A percentile compares a stretch with the other conserved stretches of the same genome.
Evolutionary conservation across 345 rosid species (phyloP).

Genomic region (Eucalyptus albens): DNA sequence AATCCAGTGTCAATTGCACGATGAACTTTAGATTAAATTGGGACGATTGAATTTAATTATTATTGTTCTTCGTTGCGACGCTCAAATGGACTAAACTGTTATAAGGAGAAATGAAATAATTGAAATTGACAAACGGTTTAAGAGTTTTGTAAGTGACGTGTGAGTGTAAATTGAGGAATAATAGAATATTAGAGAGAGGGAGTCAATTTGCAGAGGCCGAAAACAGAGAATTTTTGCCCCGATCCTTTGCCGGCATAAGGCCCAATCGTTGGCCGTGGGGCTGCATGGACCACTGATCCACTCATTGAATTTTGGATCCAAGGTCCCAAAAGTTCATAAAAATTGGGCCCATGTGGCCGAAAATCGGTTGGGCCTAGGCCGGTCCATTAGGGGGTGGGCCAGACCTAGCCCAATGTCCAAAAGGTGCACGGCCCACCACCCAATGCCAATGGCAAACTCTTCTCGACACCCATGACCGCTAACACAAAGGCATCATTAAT

Average conservation of each 20-base stretch:
- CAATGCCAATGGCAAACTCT: neutral
- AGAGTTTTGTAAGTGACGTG: neutral
- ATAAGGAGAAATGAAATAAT: neutral
- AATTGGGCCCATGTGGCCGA: neutral
- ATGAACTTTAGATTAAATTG: too few relatives aligned
- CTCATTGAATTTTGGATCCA: neutral
- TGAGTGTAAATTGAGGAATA: neutral
- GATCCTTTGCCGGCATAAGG: neutral
- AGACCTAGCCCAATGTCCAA: neutral
- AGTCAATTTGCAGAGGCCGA: neutral
- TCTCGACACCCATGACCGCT: neutral
- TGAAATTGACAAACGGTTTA: too few relatives aligned
- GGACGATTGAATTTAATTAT: neutral
- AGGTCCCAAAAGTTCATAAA: neutral
- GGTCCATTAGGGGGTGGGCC: neutral
- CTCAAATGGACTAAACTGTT: neutral
- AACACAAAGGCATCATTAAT: neutral
- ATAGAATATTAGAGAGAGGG: too few relatives aligned
- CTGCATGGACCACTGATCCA: neutral
- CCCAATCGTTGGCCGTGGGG: neutral
- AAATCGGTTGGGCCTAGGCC: neutral
- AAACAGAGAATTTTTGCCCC: neutral
- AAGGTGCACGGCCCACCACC: neutral
- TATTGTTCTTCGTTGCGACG: neutral
- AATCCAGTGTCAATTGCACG: accelerated